Evolutionary conservation across 495 filamentous ascomycete species (phyloP).

Genomic region (Saxophila tyrrhenica): DNA sequence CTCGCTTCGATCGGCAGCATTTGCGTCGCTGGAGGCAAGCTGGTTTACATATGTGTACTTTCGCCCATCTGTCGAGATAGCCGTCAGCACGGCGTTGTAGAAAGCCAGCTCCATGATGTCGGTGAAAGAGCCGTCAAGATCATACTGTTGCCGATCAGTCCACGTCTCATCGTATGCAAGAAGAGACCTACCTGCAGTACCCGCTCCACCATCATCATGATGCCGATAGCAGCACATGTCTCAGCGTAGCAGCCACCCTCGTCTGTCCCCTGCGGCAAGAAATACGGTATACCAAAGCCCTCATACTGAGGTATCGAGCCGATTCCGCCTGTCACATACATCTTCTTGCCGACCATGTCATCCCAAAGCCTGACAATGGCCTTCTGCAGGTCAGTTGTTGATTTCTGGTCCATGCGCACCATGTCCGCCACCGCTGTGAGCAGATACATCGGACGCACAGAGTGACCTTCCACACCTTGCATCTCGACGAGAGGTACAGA

Average conservation of each 20-base stretch:
- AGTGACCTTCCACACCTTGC: constrained; percentile 45
- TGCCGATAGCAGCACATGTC: constrained; percentile 47
- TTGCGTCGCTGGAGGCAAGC: constrained; percentile 39
- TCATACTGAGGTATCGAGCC: constrained; percentile 50
- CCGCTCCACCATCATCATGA: constrained; percentile 48
- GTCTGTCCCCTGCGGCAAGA: constrained; percentile 43
- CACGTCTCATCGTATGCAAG: no score
- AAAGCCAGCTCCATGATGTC: constrained; percentile 49
- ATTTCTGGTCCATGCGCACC: constrained; percentile 2
- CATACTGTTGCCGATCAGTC: constrained; percentile 27
- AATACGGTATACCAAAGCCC: constrained; percentile 49
- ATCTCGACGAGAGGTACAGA: constrained; percentile 43
- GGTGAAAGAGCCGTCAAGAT: constrained; percentile 42
- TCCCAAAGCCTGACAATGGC: constrained; percentile 41
- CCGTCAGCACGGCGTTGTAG: constrained; percentile 48
- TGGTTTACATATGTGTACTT: constrained; percentile 47
- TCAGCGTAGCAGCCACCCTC: constrained; percentile 53
- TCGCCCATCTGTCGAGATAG: constrained; percentile 36
- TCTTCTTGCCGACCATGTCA: constrained; percentile 47
- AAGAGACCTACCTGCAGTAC: constrained; percentile 33
- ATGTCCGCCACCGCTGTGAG: constrained; percentile 35
- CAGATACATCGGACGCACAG: constrained; percentile 48
- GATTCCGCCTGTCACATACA: constrained; percentile 51
- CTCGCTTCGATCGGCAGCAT: constrained; percentile 33
- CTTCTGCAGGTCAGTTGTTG: neutral